Conservation (phyloP, 345 rosid genomes). For the Abelmoschus esculentus region DNA sequence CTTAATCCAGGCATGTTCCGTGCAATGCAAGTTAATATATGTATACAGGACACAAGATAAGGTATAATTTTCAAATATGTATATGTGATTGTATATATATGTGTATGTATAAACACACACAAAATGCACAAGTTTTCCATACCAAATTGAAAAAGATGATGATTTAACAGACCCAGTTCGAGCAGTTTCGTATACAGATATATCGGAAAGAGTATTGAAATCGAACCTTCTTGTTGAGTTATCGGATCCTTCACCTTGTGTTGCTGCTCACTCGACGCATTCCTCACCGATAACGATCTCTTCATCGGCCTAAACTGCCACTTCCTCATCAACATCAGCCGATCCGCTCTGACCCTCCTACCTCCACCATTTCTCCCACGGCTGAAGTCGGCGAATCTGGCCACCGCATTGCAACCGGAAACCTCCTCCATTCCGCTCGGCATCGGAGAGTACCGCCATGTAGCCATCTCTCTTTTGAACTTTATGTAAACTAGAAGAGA, state of each 20-base stretch:
- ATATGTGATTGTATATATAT: too few relatives aligned
- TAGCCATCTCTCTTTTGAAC: conserved; percentile 6
- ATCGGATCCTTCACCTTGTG: conserved; percentile 23
- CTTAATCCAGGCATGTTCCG: not conserved
- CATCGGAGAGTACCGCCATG: conserved; percentile 2
- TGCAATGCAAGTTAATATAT: not conserved
- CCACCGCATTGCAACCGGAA: conserved; percentile 16
- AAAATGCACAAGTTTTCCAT: not conserved
- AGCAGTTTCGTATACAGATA: not conserved
- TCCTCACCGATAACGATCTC: conserved; percentile 25
- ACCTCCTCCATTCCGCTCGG: conserved; percentile 4
- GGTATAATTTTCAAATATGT: not conserved
- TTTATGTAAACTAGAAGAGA: not conserved
- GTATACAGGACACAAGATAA: not conserved
- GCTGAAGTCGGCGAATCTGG: conserved; percentile 27
- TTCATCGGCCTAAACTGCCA: conserved; percentile 13
- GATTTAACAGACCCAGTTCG: too few relatives aligned
- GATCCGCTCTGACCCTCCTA: conserved; percentile 15
- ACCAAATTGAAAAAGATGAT: not conserved
- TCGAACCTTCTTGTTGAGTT: conserved; percentile 32
- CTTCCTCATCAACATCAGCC: conserved; percentile 23
- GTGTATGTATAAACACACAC: not conserved
- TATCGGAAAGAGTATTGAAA: not conserved
- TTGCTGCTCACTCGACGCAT: conserved; percentile 31
- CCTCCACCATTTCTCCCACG: conserved; percentile 12